Base-by-base conservation (phyloP, 2,329 filamentous ascomycete species). In the Davidsoniella virescens region DNA sequence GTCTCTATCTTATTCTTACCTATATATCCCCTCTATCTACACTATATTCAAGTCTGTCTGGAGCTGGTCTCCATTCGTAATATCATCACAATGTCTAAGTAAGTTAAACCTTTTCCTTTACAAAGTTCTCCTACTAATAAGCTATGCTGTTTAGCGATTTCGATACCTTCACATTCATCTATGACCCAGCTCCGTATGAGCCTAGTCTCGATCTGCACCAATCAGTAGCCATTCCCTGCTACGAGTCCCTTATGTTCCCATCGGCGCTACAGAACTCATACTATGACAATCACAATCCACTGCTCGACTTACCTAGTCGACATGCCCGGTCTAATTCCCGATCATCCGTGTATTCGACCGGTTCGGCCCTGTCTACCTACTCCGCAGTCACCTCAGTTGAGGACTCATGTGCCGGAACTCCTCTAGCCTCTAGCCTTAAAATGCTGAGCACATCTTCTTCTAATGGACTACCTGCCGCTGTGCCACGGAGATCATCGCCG, bases 301-400 rank as follows among this genome's bases (percentile, higher is more conserved):
- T 79, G 52, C 66, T 77, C 55, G 72, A 76, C 56, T 68, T 76
- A 54, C 67, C 74, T 20, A 76, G 66, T 20, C 68, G 67, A 56
- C 78, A 84, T 62, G 70, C 68, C 62, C 77, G 78, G 60, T 76
- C 76, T 59, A 71, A 73, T 53, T 84, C 81, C 56, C 76, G 78
- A 59, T 72, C 74, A 47, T 84, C 82, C 55, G 67, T 77, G 59
- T 82, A 80, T 68, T 67, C 65, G 8, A 52, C 56, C 47, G 37
- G 41, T 7, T 83, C 80, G 48, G 72, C 75, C 59, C 73, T 82
- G 62, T 85, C 82, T 42, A 76, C 61, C n/a, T 82, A 80, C 68
- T 66, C 64, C 5, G 52, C 57, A 59, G 74, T 82, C 63, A 85
- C 82, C 40, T 75, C 75, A 54, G 67, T 69, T 55, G 67, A 72